Base-by-base conservation (phyloP, 495 filamentous ascomycete genomes). In the Talaromyces nanjingensis region DNA sequence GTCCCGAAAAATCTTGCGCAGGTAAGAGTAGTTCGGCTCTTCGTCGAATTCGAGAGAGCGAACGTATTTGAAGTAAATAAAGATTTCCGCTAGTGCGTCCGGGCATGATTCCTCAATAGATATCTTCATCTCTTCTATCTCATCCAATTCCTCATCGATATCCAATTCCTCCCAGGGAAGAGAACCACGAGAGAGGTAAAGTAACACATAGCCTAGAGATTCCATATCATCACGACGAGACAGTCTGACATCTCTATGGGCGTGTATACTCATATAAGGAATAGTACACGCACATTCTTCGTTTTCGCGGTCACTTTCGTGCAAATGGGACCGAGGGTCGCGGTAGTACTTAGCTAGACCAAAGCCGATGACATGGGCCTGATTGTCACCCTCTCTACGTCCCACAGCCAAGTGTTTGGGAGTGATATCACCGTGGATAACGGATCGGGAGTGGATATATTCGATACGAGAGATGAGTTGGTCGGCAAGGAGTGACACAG, bases 371-470 rank as follows among this genome's bases (percentile, higher is more conserved):
- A 98, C 94, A n/a, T n/a, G 2, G 3, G 27, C n/a, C n/a, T n/a
- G n/a, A n/a, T n/a, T n/a, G n/a, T n/a, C n/a, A n/a, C n/a, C n/a
- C n/a, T n/a, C n/a, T n/a, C n/a, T n/a, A n/a, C n/a, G n/a, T n/a
- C n/a, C n/a, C n/a, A n/a, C n/a, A n/a, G n/a, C n/a, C n/a, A 98
- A 98, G 85, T 98, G 98, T 83, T 98, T 96, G 37, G 94, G 94
- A 84, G 98, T 98, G 84, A 98, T 98, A 75, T 98, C 94, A 80
- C 94, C 93, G 81, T 98, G 94, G 74, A 98, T 98, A 79, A 98
- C 98, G 29, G 92, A 97, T 78, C 98, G 98, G 84, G 94, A 96
- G 74, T 98, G 96, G 72, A 98, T 98, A 81, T 98, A 98, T 78
- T 98, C 94, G 75, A 98, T 97, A 65, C 94, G 93, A 63, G 94